Conservation (phyloP, 495 filamentous ascomycete species). For the Aspergillus cavernicola region DNA sequence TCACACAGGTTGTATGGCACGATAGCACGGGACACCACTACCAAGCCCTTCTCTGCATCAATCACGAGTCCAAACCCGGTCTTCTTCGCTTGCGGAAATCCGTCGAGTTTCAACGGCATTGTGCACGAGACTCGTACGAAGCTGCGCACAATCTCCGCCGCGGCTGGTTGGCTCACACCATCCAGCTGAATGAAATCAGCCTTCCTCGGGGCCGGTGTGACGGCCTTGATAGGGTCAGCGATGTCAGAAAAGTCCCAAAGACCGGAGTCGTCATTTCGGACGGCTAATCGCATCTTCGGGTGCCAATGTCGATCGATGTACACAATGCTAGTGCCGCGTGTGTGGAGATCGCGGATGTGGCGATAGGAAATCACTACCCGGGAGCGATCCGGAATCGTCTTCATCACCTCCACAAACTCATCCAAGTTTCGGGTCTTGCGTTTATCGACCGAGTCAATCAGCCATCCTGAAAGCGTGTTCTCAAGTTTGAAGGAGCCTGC, state of each 20-base stretch:
- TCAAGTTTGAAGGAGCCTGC: conserved; percentile 94
- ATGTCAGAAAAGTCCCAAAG: conserved; percentile 94
- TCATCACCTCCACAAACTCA: conserved; percentile 89
- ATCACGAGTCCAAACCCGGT: conserved; percentile 94
- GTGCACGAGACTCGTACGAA: conserved; percentile 90
- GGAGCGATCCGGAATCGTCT: conserved; percentile 78
- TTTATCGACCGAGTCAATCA: conserved; percentile 89
- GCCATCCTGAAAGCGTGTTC: conserved; percentile 83
- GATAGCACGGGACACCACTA: conserved; percentile 87
- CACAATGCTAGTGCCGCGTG: conserved; percentile 85
- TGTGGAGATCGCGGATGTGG: conserved; percentile 92
- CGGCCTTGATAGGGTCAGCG: conserved; percentile 70
- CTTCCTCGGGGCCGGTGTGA: conserved; percentile 64
- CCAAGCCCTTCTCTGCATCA: conserved; percentile 91
- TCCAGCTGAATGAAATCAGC: conserved; percentile 89
- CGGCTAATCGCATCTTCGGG: conserved; percentile 86
- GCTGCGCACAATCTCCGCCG: conserved; percentile 86
- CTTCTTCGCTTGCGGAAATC: conserved; percentile 87
- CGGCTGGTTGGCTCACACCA: conserved; percentile 82
- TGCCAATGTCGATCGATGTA: conserved; percentile 95
- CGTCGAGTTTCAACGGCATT: conserved; percentile 94
- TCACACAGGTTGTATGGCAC: conserved; percentile 96
- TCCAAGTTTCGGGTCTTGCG: conserved; percentile 82
- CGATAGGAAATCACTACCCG: conserved; percentile 93
- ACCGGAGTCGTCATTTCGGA: conserved; percentile 85